These are phyloP conservation scores for Myxozyma melibiosi DNA, from an alignment of 805 yeast species.

Conservation along the genomic window DNA sequence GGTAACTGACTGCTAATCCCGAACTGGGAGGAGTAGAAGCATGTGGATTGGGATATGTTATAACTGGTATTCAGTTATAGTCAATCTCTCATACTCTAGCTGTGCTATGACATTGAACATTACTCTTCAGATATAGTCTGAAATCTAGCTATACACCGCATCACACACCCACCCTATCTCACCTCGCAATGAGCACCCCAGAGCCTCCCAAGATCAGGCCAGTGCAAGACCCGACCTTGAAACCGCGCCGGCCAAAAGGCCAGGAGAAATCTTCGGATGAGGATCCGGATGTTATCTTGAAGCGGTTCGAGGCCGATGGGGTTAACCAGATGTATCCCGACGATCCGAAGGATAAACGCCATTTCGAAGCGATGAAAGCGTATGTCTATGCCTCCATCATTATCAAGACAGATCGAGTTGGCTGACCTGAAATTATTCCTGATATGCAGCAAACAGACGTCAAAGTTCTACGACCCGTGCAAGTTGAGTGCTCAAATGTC, in stretches of 20 bases:
- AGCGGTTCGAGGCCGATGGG: constrained; percentile 21
- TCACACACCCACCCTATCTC: no score
- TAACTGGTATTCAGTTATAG: no score
- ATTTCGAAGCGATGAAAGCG: constrained; percentile 59
- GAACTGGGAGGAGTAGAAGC: no score
- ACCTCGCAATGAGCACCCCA: no score
- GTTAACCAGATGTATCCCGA: constrained; percentile 76
- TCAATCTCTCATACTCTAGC: no score
- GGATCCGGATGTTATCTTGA: constrained; percentile 8
- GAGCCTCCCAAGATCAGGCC: neutral
- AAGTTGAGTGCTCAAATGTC: constrained; percentile 87
- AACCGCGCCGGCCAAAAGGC: neutral
- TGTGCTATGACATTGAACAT: no score
- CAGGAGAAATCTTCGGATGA: neutral
- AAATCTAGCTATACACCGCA: no score
- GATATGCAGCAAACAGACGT: constrained; percentile 60
- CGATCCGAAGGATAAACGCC: constrained; percentile 71
- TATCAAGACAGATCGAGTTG: no score
- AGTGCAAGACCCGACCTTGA: neutral
- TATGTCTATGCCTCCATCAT: neutral
- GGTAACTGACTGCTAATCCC: no score
- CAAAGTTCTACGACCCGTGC: constrained; percentile 91
- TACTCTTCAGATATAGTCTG: no score
- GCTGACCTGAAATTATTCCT: neutral
- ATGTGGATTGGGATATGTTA: no score